A percentile compares a stretch with the other conserved stretches of the same genome.
Conservation (phyloP, 2,329 filamentous ascomycete genomes). For the Xylaria sp. region DNA sequence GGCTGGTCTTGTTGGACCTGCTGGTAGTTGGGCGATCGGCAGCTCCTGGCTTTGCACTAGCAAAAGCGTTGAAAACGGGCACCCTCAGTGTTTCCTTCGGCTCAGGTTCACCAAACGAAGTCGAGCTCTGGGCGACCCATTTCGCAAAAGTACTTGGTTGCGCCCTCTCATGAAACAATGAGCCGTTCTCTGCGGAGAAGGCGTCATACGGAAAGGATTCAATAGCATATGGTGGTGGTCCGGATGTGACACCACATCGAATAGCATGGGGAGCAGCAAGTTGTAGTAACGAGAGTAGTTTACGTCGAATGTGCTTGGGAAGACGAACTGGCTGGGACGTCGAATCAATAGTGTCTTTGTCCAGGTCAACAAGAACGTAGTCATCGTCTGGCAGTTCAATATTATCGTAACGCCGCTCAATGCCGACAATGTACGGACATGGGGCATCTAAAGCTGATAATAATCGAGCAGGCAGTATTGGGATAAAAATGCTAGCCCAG, state of each 20-base stretch:
- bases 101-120: conserved; percentile 80
- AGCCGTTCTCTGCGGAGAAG: conserved; percentile 86
- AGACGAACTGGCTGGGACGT: conserved; percentile 81
- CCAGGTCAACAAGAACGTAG: conserved; percentile 93
- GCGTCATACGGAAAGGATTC: conserved; percentile 92
- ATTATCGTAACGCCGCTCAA: conserved; percentile 90
- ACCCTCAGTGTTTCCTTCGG: conserved; percentile 62
- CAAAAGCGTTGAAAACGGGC: conserved; percentile 91
- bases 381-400: conserved; percentile 92
- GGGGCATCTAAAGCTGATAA: conserved; percentile 93
- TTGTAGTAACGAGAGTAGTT: conserved; percentile 88
- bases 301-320: conserved; percentile 88
- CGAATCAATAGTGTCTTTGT: conserved; percentile 89
- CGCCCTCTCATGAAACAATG: conserved; percentile 79
- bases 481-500: conserved; percentile 95
- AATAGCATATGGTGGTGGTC: conserved; percentile 90
- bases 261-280: conserved; percentile 89
- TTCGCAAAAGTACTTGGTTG: conserved; percentile 79
- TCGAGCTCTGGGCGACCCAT: conserved; percentile 89
- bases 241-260: conserved; percentile 85
- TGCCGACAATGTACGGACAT: conserved; percentile 96
- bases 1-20: conserved; percentile 70
- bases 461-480: conserved; percentile 85
- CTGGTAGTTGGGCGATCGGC: conserved; percentile 83
- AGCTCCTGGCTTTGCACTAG: conserved; percentile 76